Evolutionary conservation across 2,329 filamentous ascomycete species (phyloP).

Genomic region (Cercospora sp.): DNA sequence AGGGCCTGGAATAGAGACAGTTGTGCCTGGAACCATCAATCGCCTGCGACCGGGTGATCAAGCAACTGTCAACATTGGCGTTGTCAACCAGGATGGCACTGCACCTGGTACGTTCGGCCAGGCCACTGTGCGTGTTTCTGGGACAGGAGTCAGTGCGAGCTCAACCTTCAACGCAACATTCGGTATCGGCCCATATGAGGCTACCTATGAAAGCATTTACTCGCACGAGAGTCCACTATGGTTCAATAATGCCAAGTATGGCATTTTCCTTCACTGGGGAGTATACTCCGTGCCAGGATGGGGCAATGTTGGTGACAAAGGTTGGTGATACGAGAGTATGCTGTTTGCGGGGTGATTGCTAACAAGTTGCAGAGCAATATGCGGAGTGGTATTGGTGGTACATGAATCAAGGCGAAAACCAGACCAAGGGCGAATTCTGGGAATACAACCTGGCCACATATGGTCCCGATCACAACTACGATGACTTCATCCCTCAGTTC

Average conservation of each 20-base stretch:
- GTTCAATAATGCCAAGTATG: slow-evolving; percentile 58
- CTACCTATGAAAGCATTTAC: slow-evolving; percentile 29
- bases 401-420: slow-evolving; percentile 43
- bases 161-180: slow-evolving; percentile 42
- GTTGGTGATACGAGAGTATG: slow-evolving; percentile 23
- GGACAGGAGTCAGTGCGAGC: slow-evolving; percentile 29
- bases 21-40: slow-evolving; percentile 41
- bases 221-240: slow-evolving; percentile 52
- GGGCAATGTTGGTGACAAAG: slow-evolving; percentile 48
- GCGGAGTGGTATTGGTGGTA: slow-evolving; percentile 53
- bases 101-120: slow-evolving; percentile 34
- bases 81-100: slow-evolving; percentile 38
- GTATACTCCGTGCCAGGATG: slow-evolving; percentile 58
- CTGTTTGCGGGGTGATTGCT: not conserved
- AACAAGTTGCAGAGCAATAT: slow-evolving; percentile 26
- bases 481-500: slow-evolving; percentile 58
- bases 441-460: slow-evolving; percentile 55
- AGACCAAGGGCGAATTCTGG: slow-evolving; percentile 48
- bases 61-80: slow-evolving; percentile 41
- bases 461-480: slow-evolving; percentile 55
- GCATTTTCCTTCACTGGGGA: slow-evolving; percentile 63
- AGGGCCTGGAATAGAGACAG: slow-evolving; percentile 39
- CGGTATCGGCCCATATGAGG: slow-evolving; percentile 34
- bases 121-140: slow-evolving; percentile 37
- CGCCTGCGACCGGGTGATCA: slow-evolving; percentile 45